Evolutionary conservation across 1,139 yeast genomes (phyloP).

Genomic region (Saccharomycopsis hybrid): DNA sequence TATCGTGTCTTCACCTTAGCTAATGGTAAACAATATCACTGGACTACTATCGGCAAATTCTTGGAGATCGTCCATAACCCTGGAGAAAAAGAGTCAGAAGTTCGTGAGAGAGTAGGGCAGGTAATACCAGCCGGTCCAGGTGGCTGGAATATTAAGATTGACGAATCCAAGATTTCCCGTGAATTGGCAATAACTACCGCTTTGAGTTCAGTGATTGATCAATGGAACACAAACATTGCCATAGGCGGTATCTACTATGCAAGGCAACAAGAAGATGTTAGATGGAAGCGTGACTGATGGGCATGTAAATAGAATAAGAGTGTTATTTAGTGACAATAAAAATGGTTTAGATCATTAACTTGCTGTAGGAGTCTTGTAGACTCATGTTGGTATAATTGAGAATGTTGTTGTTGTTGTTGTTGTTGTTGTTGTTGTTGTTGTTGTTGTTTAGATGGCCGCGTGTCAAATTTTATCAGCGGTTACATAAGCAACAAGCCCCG

Average conservation of each 20-base stretch:
- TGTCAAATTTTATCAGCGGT: no score
- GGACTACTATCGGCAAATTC: conserved; percentile 56
- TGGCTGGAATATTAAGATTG: conserved; percentile 49
- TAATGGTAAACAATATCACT: conserved; percentile 55
- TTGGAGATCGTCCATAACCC: conserved; percentile 49
- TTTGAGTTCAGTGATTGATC: conserved; percentile 53
- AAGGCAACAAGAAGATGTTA: conserved; percentile 42
- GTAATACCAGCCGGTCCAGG: conserved; percentile 42
- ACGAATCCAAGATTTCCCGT: conserved; percentile 45
- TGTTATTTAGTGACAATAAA: no score
- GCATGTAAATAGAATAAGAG: no score
- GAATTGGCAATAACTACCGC: conserved; percentile 57
- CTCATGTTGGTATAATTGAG: no score
- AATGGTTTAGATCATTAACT: no score
- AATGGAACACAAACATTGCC: conserved; percentile 56
- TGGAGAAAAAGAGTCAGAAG: conserved; percentile 58
- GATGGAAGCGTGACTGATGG: conserved; percentile 57
- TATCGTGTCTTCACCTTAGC: conserved; percentile 53
- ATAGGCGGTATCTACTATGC: conserved; percentile 59
- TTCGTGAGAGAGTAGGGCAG: conserved; percentile 52
- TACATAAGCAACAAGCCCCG: no score
- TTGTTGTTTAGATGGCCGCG: no score
- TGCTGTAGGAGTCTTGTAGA: no score
- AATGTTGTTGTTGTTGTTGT: no score
- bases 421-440: no score